Evolutionary conservation across 1,139 yeast species (phyloP).

Genomic region (Geotrichum carabidarum): DNA sequence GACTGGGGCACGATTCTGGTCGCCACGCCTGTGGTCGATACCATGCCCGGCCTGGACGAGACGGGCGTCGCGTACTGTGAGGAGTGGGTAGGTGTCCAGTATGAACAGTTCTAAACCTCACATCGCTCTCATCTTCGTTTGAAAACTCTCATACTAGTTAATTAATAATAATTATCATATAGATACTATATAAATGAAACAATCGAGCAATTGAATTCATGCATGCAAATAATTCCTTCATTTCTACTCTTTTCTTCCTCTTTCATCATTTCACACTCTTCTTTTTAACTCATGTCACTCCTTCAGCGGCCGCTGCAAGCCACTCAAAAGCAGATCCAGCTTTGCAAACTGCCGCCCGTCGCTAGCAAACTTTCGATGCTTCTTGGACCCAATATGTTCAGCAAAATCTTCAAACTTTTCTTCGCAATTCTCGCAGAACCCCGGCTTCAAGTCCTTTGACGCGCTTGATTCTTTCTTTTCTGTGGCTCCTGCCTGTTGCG

Average conservation of each 20-base stretch:
- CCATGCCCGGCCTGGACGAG: conserved; percentile 51
- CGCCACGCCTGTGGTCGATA: conserved; percentile 74
- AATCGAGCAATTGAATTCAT: neutral
- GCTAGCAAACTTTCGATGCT: conserved; percentile 77
- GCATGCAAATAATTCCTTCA: neutral
- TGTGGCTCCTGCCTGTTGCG: neutral
- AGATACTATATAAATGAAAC: neutral
- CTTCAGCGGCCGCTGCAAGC: conserved; percentile 13
- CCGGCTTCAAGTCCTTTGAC: conserved; percentile 8
- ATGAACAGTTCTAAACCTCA: conserved; percentile 51
- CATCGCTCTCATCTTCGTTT: neutral
- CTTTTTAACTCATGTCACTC: neutral
- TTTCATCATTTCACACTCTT: neutral
- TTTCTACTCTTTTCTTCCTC: neutral
- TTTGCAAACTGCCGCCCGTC: conserved; percentile 67
- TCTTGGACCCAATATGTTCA: conserved; percentile 63
- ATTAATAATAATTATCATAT: neutral
- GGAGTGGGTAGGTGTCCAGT: conserved; percentile 92
- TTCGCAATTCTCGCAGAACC: conserved; percentile 88
- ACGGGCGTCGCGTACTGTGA: conserved; percentile 73
- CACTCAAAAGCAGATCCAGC: conserved; percentile 49
- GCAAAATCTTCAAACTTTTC: conserved; percentile 77
- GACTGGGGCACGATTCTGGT: conserved; percentile 95
- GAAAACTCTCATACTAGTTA: neutral
- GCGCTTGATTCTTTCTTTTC: neutral